Evolutionary conservation across 1,284 basidiomycete genomes (phyloP), one percentile per base, ranked within the genome.

Genomic region (Omphalotus olearius): DNA sequence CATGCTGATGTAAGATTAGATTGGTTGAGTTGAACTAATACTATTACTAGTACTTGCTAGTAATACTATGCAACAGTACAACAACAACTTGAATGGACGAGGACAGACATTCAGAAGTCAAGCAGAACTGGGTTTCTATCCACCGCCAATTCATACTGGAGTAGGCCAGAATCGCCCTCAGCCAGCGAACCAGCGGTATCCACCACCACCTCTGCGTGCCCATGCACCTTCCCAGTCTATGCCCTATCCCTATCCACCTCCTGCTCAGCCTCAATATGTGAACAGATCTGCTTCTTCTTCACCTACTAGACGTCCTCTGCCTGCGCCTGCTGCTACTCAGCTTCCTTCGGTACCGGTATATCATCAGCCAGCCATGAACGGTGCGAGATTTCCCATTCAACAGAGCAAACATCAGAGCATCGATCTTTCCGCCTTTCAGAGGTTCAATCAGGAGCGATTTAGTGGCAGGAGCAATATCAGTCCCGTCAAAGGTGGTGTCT

Each of bases 381-480:
- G 26, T 18, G 30, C 47, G 16, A 33, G 28, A 14, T 49, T 49
- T 20, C 28, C 39, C 18, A 37, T 26, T 17, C 25, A 35, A 14
- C 38, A 28, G 23, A 26, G 37, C n/a, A 49, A 49, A 18, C 38
- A 33, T 42, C 39, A 49, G 28, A 49, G 39, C 39, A 33, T 41
- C 26, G 47, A 49, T 49, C 39, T 49, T 23, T 49, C 47, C 18
- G 47, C 38, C n/a, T 42, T 49, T 11, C 42, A 38, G 28, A 49
- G 47, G 39, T 49, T 49, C 13, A 49, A 49, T 49, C 47, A 49
- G 23, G 47, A 49, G 20, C 13, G 47, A 28, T 41, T 49, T 13
- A 33, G 30, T 33, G 30, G 30, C 30, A 33, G 30, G 13, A 41
- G 25, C 6, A 49, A 42, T 33, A n/a, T 16, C 38, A 30, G 17